Conservation (phyloP, 805 yeast species). For the Helenozyma baotianmanensis region DNA sequence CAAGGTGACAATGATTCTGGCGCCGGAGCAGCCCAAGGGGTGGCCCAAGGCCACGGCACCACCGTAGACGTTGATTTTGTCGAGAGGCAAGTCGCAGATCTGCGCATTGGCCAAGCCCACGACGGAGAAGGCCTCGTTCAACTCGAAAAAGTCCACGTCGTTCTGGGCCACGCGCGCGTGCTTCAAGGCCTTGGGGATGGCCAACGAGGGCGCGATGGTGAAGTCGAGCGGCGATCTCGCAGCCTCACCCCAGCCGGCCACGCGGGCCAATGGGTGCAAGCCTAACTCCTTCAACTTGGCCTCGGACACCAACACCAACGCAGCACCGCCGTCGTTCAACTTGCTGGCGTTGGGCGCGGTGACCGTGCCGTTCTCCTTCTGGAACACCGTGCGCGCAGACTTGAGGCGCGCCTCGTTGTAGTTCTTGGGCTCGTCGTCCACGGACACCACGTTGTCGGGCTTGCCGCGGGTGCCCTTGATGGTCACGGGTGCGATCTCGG, state of each 20-base stretch:
- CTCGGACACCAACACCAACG: conserved; percentile 82
- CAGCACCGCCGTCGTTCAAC: conserved; percentile 97
- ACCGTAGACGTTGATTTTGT: conserved; percentile 83
- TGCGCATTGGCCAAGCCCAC: conserved; percentile 90
- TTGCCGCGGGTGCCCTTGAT: conserved; percentile 86
- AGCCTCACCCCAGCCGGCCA: conserved; percentile 97
- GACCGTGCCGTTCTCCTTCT: conserved; percentile 89
- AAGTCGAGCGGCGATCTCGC: conserved; percentile 93
- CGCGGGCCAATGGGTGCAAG: conserved; percentile 83
- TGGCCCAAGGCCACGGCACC: conserved; percentile 97
- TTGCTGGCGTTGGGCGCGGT: conserved; percentile 98
- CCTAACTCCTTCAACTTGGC: conserved; percentile 79
- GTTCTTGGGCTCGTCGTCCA: conserved; percentile 82
- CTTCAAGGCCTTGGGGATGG: conserved; percentile 92
- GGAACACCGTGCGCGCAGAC: conserved; percentile 90
- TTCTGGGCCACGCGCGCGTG: conserved; percentile 65
- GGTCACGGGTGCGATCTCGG: conserved; percentile 83
- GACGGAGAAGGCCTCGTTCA: conserved; percentile 96
- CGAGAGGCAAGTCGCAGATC: conserved; percentile 55
- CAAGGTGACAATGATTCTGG: conserved; percentile 86
- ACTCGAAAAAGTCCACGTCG: conserved; percentile 86
- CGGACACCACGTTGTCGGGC: conserved; percentile 66
- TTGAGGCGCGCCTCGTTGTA: conserved; percentile 73
- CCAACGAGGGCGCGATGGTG: conserved; percentile 93
- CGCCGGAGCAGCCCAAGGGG: conserved; percentile 96